Evolutionary conservation across 768 basidiomycete species (phyloP).

Genomic region (Nevesoporus exiguus): DNA sequence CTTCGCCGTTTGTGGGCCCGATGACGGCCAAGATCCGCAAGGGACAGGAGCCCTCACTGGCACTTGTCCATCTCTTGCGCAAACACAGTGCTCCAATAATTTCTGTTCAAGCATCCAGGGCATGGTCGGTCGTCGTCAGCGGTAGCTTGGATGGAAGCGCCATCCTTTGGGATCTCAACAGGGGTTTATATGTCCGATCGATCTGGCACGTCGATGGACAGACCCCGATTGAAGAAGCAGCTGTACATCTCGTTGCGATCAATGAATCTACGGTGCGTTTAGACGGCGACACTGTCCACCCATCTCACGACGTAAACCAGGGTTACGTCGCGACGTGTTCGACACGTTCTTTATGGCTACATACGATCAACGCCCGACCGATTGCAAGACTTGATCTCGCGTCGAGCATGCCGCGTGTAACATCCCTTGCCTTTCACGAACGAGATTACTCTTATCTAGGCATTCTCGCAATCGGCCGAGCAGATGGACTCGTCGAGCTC

Average conservation of each 20-base stretch:
- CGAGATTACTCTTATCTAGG: conserved; percentile 80
- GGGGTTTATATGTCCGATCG: conserved; percentile 74
- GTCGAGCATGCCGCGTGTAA: conserved; percentile 50
- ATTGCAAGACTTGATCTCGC: conserved; percentile 68
- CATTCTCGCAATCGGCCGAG: conserved; percentile 75
- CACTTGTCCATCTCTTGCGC: conserved; percentile 72
- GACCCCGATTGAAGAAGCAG: conserved; percentile 26
- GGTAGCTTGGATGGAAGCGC: conserved; percentile 86
- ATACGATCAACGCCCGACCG: conserved; percentile 82
- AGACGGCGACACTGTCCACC: no score
- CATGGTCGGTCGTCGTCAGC: conserved; percentile 82
- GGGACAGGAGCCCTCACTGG: conserved; percentile 29
- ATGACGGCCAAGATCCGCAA: conserved; percentile 14
- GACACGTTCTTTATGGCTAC: conserved; percentile 61
- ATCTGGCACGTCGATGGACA: conserved; percentile 59
- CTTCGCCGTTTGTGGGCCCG: conserved; percentile 22
- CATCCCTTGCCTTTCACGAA: conserved; percentile 82
- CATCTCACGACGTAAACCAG: conserved; percentile 37
- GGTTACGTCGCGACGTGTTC: conserved; percentile 90
- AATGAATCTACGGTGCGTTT: conserved; percentile 81
- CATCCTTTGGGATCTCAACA: conserved; percentile 87
- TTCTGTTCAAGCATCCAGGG: conserved; percentile 67
- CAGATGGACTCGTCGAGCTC: conserved; percentile 74
- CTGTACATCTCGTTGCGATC: conserved; percentile 68
- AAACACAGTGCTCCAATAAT: conserved; percentile 69